Evolutionary conservation across 2,329 filamentous ascomycete genomes (phyloP), one percentile per base, ranked within the genome.

Genomic region (Lomentospora prolificans): DNA sequence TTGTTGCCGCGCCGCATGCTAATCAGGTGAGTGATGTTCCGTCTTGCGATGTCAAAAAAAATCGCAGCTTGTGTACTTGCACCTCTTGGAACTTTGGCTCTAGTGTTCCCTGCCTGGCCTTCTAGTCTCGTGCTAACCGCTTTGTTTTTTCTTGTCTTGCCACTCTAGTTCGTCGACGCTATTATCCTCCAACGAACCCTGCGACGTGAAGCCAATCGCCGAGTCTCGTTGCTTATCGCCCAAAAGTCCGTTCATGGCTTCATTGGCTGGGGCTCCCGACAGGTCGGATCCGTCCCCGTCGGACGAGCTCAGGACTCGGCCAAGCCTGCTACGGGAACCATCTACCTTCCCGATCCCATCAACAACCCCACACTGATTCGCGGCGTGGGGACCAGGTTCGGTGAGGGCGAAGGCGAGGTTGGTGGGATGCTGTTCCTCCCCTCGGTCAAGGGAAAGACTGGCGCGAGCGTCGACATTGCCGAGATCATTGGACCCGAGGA

Each of bases 231-330:
- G 66, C 81, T 99, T 52, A 94, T 96, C 59, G 94, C 94, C 22
- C 91, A 95, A 64, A 97, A 96, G 69, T 96, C 91, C 2, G 95
- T 97, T 72, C 84, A 89, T 64, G 85, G 92, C 67, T 95, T 97
- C 67, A 90, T 99, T 64, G 94, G 94, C 44, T 86, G 86, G 75
- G 81, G 89, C 61, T 91, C 94, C 25, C 81, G 88, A 54, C 82
- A 89, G 67, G 88, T 91, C 53, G 92, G 94, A 36, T 87, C 90
- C 5, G 89, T 99, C 22, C 89, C 92, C n/a, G 94, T 99, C 54
- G 89, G 90, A 56, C 82, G 94, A 64, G 90, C 94, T 25, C 85
- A 96, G 73, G 94, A 99, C 68, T 81, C 84, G 66, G 88, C 94
- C 61, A 95, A 88, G 68, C 79, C 88, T 10, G 90, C 82, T 3